These are phyloP conservation scores for Acer saccharum DNA, from an alignment of 345 rosid genomes.

Conservation along the genomic window DNA sequence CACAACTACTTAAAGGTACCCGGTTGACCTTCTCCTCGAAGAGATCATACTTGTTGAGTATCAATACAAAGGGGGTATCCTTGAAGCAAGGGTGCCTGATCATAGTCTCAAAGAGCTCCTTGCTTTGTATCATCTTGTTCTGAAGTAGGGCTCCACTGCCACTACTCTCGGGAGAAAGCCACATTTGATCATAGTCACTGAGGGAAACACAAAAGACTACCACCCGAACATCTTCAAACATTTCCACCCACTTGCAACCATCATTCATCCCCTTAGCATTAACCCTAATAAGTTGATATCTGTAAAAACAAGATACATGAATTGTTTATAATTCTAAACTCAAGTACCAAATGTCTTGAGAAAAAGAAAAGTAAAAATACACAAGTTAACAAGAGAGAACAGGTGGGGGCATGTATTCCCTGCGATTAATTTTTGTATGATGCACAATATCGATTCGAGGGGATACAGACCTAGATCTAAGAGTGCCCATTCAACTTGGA, in stretches of 20 bases:
- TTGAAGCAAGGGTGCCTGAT: conserved; percentile 86
- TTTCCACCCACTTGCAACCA: conserved; percentile 99
- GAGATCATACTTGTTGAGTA: conserved; percentile 91
- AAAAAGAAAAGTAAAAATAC: background rate
- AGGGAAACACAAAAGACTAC: conserved; percentile 87
- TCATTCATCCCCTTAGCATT: conserved; percentile 92
- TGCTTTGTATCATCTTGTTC: conserved; percentile 90
- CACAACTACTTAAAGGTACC: conserved; percentile 65
- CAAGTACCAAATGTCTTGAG: background rate
- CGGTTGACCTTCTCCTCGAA: conserved; percentile 84
- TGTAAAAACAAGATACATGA: conserved; percentile 25
- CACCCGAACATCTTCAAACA: conserved; percentile 93
- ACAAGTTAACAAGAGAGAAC: background rate
- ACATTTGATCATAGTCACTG: conserved; percentile 82
- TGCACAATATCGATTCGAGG: background rate
- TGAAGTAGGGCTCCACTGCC: conserved; percentile 58
- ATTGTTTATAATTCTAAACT: background rate
- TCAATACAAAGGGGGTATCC: conserved; percentile 76
- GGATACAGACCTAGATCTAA: background rate
- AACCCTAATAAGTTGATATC: conserved; percentile 92
- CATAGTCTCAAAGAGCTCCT: conserved; percentile 80
- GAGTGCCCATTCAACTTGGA: background rate
- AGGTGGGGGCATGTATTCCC: background rate
- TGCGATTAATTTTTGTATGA: background rate
- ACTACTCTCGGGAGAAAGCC: conserved; percentile 42